phyloP scores from a whole-genome alignment of 2,329 filamentous ascomycete genomes.

The Aspergillus udagawae region DNA sequence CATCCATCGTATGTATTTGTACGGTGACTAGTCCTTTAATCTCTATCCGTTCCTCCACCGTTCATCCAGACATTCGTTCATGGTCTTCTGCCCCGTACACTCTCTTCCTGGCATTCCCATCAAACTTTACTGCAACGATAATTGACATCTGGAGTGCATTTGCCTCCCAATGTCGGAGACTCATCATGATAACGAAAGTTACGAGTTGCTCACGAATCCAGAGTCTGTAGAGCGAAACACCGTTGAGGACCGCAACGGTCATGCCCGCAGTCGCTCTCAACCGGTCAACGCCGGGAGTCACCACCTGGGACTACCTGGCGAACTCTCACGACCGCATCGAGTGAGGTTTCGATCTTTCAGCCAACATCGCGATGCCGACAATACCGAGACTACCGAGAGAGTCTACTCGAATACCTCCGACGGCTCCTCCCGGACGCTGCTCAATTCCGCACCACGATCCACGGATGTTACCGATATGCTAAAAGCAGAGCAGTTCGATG shows the following conservation, averaged over 20 bases:
- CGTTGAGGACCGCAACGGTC: not conserved
- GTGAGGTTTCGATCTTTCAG: conserved; percentile 20
- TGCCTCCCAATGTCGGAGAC: not conserved
- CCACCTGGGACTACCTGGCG: not conserved
- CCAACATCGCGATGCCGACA: conserved; percentile 6
- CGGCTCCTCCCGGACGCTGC: not conserved
- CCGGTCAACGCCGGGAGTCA: not conserved
- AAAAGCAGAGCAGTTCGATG: not conserved
- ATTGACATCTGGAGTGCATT: not conserved
- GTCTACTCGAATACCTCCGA: not conserved
- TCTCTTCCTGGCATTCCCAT: not conserved
- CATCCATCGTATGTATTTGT: not conserved
- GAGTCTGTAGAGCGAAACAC: not conserved
- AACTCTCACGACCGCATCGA: conserved; percentile 8
- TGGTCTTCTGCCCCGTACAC: not conserved
- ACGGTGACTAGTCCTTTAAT: not conserved
- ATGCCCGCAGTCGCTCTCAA: not conserved
- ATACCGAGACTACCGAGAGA: not conserved
- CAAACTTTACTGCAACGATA: not conserved
- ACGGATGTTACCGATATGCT: conserved; percentile 1
- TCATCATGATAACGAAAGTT: not conserved
- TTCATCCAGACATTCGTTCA: not conserved
- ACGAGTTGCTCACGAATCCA: not conserved
- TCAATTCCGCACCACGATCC: not conserved
- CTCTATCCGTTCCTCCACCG: not conserved